These are phyloP conservation scores for Termitomyces sp. DNA, from an alignment of 768 basidiomycete genomes.

Conservation along the genomic window DNA sequence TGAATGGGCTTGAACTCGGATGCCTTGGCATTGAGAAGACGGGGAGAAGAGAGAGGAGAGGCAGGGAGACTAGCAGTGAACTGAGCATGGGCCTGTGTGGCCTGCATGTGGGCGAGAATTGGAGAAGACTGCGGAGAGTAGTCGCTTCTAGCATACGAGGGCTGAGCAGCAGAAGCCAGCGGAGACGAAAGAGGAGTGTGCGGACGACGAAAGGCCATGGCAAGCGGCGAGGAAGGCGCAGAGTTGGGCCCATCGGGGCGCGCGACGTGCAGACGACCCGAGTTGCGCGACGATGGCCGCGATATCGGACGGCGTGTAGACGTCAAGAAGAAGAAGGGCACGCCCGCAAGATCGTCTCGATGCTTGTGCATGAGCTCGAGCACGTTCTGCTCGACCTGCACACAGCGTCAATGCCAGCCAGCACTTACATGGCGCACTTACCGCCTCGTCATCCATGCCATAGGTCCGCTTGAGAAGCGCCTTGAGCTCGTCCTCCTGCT, in stretches of 20 bases:
- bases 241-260: constrained; percentile 76
- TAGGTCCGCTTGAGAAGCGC: constrained; percentile 62
- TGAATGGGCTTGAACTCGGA: constrained; percentile 83
- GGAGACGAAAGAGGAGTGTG: constrained; percentile 79
- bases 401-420: constrained; percentile 10
- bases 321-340: constrained; percentile 79
- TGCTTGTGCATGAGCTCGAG: constrained; percentile 96
- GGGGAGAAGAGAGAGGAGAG: constrained; percentile 81
- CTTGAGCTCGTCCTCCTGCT: constrained; percentile 87
- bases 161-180: constrained; percentile 45
- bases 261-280: constrained; percentile 50
- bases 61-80: constrained; percentile 78
- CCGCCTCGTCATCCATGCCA: constrained; percentile 63
- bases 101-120: constrained; percentile 49
- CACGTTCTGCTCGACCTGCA: constrained; percentile 79
- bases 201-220: constrained; percentile 67
- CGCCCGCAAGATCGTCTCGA: constrained; percentile 76
- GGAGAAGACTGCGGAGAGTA: constrained; percentile 67
- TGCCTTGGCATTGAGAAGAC: constrained; percentile 85
- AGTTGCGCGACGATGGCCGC: constrained; percentile 73
- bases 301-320: constrained; percentile 75
- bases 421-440: constrained; percentile 28
- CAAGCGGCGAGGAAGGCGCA: constrained; percentile 72
- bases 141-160: constrained; percentile 44
- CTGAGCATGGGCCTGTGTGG: constrained; percentile 50